phyloP scores from a whole-genome alignment of 2,329 filamentous ascomycete species.

The Neonectria faginata region DNA sequence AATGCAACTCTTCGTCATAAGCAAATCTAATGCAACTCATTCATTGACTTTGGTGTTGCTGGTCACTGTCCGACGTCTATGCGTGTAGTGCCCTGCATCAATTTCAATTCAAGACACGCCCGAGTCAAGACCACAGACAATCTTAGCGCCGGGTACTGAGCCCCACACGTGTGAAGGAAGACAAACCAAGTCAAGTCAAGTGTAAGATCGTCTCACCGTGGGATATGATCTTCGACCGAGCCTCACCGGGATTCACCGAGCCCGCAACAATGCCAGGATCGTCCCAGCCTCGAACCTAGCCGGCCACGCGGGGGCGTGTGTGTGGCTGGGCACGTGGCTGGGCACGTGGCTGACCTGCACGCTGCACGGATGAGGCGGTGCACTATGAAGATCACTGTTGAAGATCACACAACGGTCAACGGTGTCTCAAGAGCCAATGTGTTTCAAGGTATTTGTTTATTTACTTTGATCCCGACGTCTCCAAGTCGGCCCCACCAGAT shows the following conservation, averaged over 20 bases:
- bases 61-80: background rate
- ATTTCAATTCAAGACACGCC: background rate
- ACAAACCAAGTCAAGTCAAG: background rate
- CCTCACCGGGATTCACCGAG: background rate
- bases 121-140: background rate
- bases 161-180: background rate
- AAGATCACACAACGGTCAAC: background rate
- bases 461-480: background rate
- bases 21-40: background rate
- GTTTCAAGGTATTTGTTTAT: slow-evolving; percentile 7
- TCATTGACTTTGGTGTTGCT: background rate
- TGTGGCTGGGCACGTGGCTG: slow-evolving; percentile 33
- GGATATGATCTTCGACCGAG: background rate
- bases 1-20: background rate
- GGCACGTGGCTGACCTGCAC: background rate
- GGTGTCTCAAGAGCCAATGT: background rate
- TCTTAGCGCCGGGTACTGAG: background rate
- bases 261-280: too few relatives aligned
- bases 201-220: background rate
- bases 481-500: background rate
- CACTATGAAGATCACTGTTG: background rate
- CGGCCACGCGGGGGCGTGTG: slow-evolving; percentile 4
- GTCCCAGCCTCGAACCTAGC: slow-evolving; percentile 10
- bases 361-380: slow-evolving; percentile 24
- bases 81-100: too few relatives aligned